phyloP scores from a whole-genome alignment of 805 yeast genomes.

The Isabelozyma rhagii region DNA sequence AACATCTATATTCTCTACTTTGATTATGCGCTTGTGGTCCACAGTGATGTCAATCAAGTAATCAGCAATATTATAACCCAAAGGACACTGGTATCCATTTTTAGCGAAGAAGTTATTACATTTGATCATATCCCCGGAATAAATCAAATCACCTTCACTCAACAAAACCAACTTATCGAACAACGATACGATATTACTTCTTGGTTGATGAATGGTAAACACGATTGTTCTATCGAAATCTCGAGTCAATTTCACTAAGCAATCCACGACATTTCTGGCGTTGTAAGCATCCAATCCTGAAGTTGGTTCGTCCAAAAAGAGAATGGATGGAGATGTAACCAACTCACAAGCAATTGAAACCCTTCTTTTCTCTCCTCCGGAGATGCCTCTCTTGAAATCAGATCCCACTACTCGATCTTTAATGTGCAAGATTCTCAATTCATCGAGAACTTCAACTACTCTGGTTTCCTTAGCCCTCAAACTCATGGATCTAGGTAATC shows the following conservation, averaged over 20 bases:
- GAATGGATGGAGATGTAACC: slow-evolving; percentile 81
- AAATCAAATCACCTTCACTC: slow-evolving; percentile 81
- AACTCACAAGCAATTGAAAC: slow-evolving; percentile 93
- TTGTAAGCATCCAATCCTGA: slow-evolving; percentile 94
- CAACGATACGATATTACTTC: slow-evolving; percentile 89
- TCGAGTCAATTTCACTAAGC: slow-evolving; percentile 74
- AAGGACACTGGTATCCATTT: slow-evolving; percentile 80
- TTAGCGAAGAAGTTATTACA: slow-evolving; percentile 73
- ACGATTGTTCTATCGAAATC: slow-evolving; percentile 84
- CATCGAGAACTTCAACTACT: slow-evolving; percentile 81
- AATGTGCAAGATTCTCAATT: slow-evolving; percentile 77
- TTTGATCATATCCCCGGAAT: slow-evolving; percentile 78
- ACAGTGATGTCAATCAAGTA: slow-evolving; percentile 88
- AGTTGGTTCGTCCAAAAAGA: slow-evolving; percentile 90
- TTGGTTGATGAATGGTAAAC: slow-evolving; percentile 94
- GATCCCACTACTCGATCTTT: slow-evolving; percentile 86
- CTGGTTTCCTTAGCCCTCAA: slow-evolving; percentile 67
- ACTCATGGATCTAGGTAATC: slow-evolving; percentile 83
- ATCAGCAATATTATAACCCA: slow-evolving; percentile 92
- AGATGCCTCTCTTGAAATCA: slow-evolving; percentile 85
- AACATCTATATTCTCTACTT: slow-evolving; percentile 10
- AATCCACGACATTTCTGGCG: slow-evolving; percentile 87
- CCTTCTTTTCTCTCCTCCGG: slow-evolving; percentile 90
- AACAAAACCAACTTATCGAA: slow-evolving; percentile 80
- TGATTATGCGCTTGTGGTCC: slow-evolving; percentile 42